Percentiles rank a stretch among this genome's conserved stretches.
Evolutionary conservation across 2,329 filamentous ascomycete genomes (phyloP).

Genomic region (Neurospora crassa): DNA sequence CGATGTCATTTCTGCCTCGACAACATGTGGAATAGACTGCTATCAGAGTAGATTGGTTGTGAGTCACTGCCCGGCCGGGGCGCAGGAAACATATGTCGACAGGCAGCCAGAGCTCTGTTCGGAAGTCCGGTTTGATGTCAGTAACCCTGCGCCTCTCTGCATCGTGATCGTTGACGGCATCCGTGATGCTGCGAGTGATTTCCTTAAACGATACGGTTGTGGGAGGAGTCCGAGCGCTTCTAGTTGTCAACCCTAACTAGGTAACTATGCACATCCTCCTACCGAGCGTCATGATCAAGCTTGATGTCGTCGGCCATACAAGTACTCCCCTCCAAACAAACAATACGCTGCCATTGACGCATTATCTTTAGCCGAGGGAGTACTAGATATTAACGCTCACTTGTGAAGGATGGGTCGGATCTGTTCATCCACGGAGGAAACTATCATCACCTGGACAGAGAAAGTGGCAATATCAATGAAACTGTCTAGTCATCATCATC

Average conservation of each 20-base stretch:
- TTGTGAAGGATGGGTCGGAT: background rate
- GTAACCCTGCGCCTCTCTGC: background rate
- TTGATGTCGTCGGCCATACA: background rate
- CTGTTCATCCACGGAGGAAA: background rate
- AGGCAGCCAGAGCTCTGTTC: background rate
- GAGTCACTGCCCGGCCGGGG: background rate
- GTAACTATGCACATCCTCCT: background rate
- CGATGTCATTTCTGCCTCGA: background rate
- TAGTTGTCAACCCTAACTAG: background rate
- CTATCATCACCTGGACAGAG: background rate
- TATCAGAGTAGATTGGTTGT: background rate
- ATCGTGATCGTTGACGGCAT: background rate
- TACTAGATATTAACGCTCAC: background rate
- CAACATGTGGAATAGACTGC: background rate
- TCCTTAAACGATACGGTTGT: background rate
- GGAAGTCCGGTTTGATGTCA: background rate
- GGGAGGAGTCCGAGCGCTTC: background rate
- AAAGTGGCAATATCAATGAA: background rate
- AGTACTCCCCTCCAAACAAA: background rate
- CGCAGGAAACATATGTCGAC: background rate
- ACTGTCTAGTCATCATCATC: background rate
- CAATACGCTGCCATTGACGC: background rate
- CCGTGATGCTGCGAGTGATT: background rate
- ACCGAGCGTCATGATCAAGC: background rate
- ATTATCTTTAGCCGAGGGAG: background rate